Conservation (phyloP, 1,284 basidiomycete genomes). For the Rhodotorula sp. region DNA sequence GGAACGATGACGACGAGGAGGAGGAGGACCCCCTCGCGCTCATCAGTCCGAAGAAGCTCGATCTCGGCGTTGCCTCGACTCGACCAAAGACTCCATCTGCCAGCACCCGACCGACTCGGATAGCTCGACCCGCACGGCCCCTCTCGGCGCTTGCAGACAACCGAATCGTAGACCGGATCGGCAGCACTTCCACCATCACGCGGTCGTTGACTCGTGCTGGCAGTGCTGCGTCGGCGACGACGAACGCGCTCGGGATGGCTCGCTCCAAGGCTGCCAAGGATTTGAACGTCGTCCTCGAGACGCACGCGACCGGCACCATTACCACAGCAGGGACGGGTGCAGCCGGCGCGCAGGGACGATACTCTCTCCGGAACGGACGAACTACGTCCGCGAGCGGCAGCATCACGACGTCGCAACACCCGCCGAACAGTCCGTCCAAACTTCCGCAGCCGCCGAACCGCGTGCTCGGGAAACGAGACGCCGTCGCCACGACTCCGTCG, state of each 20-base stretch:
- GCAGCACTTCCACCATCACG: neutral
- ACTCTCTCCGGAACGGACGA: constrained; percentile 23
- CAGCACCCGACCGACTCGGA: constrained; percentile 28
- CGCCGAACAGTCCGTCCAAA: constrained; percentile 29
- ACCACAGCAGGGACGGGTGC: neutral
- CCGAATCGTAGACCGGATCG: constrained; percentile 35
- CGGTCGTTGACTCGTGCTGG: neutral
- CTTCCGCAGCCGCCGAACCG: constrained; percentile 22
- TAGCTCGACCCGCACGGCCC: constrained; percentile 27
- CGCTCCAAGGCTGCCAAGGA: constrained; percentile 30
- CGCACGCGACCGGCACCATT: neutral
- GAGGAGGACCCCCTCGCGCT: constrained; percentile 23
- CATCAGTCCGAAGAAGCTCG: constrained; percentile 12
- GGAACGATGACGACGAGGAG: constrained; percentile 5
- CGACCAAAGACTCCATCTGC: constrained; percentile 5
- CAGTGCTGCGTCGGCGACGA: neutral
- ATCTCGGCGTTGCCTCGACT: constrained; percentile 5
- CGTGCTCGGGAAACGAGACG: constrained; percentile 28
- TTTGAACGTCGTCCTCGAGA: constrained; percentile 34
- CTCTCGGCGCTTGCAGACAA: constrained; percentile 33
- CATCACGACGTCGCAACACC: neutral
- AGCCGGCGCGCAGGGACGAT: constrained; percentile 8
- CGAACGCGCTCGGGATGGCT: neutral
- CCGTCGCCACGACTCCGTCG: neutral
- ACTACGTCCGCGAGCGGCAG: neutral